Evolutionary conservation across 805 yeast genomes (phyloP), one percentile per base, ranked within the genome.

Genomic region (Komagataella phaffii): DNA sequence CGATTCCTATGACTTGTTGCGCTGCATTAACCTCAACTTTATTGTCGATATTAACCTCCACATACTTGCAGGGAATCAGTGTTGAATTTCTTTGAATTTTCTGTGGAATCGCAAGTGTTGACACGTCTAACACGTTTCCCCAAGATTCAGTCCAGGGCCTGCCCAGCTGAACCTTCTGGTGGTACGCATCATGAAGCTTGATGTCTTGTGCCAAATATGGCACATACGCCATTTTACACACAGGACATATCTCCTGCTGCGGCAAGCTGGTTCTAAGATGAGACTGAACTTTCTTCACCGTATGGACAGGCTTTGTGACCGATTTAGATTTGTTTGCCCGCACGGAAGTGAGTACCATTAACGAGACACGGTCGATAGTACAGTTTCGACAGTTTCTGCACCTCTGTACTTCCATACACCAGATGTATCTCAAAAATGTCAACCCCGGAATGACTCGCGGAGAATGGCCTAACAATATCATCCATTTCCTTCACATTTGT

Each of bases 201-300:
- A 59, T 59, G 52, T 80, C 85, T 8, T 64, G 55, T 6, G 63
- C 60, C 6, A 75, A 53, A 52, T 72, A 68, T 7, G 66, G 64
- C 43, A 68, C 57, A 57, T 73, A 81, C 3, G 80, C 65, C 83
- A 81, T 78, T 3, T 75, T 75, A 62, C 86, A 81, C 23, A 64
- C 40, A 10, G 40, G 14, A 8, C 40, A 30, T 30, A 30, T 30
- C 40, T 10, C 40, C 12, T 30, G 40, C n/a, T 30, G 40, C 6
- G 40, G 14, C 10, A 30, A 14, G 14, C 4, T 30, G 1, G 40
- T 30, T 30, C 40, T 30, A 8, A 30, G 10, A 30, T 30, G 40
- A 14, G 40, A 30, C 40, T 30, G 40, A 2, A 30, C 40, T 14
- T 30, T 30, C 12, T 30, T 30, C 40, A 30, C 12, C 4, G n/a